Evolutionary conservation across 257 asterid genomes (phyloP).

Genomic region (Penstemon barbatus): DNA sequence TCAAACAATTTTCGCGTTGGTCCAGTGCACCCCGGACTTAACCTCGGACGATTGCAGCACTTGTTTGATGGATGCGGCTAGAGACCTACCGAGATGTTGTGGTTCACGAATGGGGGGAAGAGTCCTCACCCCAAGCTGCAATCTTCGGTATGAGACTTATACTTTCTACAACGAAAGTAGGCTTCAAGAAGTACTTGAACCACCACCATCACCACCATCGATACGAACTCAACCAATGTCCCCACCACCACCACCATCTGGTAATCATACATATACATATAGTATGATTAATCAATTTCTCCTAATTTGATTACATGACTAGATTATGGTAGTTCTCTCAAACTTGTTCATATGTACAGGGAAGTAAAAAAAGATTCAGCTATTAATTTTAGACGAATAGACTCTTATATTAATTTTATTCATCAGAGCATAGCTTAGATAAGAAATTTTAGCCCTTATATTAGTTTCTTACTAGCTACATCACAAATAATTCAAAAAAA

Average conservation of each 20-base stretch:
- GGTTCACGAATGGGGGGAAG: background rate
- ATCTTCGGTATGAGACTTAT: background rate
- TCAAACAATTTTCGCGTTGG: constrained; percentile 5
- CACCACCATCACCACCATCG: background rate
- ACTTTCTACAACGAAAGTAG: constrained; percentile 5
- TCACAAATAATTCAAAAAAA: too few species aligned
- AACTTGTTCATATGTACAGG: too few species aligned
- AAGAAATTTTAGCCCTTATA: too few species aligned
- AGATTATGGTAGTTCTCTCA: too few species aligned
- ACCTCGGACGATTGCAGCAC: background rate
- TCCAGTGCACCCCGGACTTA: constrained; percentile 31
- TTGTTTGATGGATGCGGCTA: background rate
- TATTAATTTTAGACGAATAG: too few species aligned
- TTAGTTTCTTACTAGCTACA: too few species aligned
- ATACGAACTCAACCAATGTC: too few species aligned
- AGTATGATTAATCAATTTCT: too few species aligned
- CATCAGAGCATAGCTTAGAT: too few species aligned
- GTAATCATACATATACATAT: background rate
- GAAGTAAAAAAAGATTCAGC: too few species aligned
- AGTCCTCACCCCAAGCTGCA: constrained; percentile 12
- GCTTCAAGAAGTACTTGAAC: background rate
- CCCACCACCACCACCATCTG: background rate
- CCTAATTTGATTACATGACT: too few species aligned
- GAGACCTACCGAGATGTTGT: background rate
- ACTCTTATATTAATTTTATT: too few species aligned